Evolutionary conservation across 2,329 filamentous ascomycete genomes (phyloP).

Genomic region (Calcarisporium arbuscula): DNA sequence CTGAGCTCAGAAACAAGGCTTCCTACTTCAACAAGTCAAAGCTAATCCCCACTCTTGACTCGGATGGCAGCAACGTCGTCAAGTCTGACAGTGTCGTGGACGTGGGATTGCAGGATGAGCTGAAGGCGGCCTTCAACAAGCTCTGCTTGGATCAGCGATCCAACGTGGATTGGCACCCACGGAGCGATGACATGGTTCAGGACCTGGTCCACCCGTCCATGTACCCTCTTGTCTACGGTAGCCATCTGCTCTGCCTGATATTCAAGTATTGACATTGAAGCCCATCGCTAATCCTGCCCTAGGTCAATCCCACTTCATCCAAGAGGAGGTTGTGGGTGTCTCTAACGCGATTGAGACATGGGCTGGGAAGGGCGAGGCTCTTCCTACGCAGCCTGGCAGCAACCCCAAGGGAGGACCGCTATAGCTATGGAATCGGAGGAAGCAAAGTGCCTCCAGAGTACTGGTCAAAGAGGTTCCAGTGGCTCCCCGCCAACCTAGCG

Average conservation of each 20-base stretch:
- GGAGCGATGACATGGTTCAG: slow-evolving; percentile 44
- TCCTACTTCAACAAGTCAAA: slow-evolving; percentile 28
- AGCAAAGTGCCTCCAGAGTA: slow-evolving; percentile 1
- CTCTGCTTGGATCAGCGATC: slow-evolving; percentile 4
- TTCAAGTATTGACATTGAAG: background rate
- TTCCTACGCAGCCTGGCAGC: no score
- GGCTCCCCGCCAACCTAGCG: slow-evolving; percentile 22
- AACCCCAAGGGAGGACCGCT: no score
- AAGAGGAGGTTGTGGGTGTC: slow-evolving; percentile 15
- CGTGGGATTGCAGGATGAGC: slow-evolving; percentile 1
- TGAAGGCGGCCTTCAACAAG: slow-evolving; percentile 4
- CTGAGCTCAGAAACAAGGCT: slow-evolving; percentile 41
- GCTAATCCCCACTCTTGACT: slow-evolving; percentile 21
- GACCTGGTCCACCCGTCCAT: slow-evolving; percentile 44
- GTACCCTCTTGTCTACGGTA: slow-evolving; percentile 12
- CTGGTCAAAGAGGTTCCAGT: slow-evolving; percentile 18
- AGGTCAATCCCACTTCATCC: slow-evolving; percentile 6
- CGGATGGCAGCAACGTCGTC: slow-evolving; percentile 1
- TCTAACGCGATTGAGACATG: slow-evolving; percentile 17
- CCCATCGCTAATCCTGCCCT: no score
- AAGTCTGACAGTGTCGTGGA: slow-evolving; percentile 6
- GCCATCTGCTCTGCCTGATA: background rate
- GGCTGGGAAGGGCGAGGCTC: slow-evolving; percentile 17
- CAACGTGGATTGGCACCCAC: slow-evolving; percentile 47
- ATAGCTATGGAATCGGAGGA: background rate